Conservation (phyloP, 495 filamentous ascomycete species). For the Tuber indicum region DNA sequence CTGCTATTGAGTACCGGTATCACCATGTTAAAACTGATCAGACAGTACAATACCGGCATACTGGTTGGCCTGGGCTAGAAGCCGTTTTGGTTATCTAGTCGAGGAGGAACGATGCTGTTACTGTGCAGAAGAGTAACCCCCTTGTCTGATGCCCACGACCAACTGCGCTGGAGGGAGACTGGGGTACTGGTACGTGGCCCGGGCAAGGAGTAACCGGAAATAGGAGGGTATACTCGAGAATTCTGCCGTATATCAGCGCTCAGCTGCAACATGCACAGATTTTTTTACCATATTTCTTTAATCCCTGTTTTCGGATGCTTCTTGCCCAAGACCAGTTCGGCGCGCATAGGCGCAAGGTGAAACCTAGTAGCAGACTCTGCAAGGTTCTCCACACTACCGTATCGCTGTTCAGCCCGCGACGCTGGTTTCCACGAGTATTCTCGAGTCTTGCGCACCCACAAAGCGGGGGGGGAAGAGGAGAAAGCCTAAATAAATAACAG, state of each 20-base stretch:
- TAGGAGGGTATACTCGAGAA: not conserved
- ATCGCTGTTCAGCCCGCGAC: slow-evolving; percentile 3
- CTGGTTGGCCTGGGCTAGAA: not conserved
- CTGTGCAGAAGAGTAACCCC: not conserved
- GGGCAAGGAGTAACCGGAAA: not conserved
- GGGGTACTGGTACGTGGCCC: not conserved
- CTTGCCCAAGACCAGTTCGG: not conserved
- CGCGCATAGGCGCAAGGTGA: not conserved
- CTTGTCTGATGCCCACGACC: not conserved
- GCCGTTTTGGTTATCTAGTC: not conserved
- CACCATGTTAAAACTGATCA: not conserved
- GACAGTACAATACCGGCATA: not conserved
- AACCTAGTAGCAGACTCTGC: not conserved
- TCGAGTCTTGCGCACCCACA: not conserved
- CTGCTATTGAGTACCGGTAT: not conserved
- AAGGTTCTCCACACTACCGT: not conserved
- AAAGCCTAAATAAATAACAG: slow-evolving; percentile 2
- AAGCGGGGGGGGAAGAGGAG: not conserved
- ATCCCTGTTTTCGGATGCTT: too few relatives aligned
- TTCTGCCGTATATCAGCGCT: not conserved
- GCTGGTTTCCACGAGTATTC: not conserved
- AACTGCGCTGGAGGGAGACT: not conserved
- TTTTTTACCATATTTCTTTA: not conserved
- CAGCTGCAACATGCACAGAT: not conserved
- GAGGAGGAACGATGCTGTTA: not conserved